phyloP scores from a whole-genome alignment of 2,329 filamentous ascomycete genomes.

The Shiraia bambusicola region DNA sequence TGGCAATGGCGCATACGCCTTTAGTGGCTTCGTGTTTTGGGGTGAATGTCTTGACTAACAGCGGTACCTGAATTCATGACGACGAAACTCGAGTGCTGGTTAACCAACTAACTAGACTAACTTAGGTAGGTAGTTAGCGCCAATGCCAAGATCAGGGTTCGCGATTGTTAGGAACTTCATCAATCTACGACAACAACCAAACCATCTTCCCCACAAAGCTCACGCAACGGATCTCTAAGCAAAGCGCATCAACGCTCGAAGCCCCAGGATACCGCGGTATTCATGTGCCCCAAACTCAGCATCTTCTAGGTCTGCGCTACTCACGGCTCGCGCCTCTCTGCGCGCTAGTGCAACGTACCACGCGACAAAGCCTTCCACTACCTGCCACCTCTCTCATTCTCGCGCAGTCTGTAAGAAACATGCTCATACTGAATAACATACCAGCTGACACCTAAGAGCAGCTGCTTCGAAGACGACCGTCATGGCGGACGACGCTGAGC shows the following conservation, averaged over 20 bases:
- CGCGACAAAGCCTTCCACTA: constrained; percentile 30
- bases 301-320: constrained; percentile 3
- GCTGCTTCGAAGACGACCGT: constrained; percentile 8
- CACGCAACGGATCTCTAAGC: constrained; percentile 12
- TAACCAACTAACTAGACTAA: too few species aligned
- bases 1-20: constrained; percentile 1
- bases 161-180: constrained; percentile 9
- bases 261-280: constrained; percentile 12
- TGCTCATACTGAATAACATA: constrained; percentile 6
- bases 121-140: too few species aligned
- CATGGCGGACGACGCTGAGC: constrained; percentile 57
- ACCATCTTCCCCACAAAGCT: constrained; percentile 2
- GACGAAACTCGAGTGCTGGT: constrained; percentile 1
- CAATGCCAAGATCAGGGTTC: constrained; percentile 8
- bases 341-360: constrained; percentile 14
- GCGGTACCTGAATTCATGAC: constrained; percentile 14
- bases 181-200: constrained; percentile 7
- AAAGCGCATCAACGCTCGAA: constrained; percentile 16
- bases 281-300: not conserved
- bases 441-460: constrained; percentile 14
- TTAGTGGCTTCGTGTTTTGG: constrained; percentile 1
- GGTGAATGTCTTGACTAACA: constrained; percentile 5
- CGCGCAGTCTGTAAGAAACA: constrained; percentile 15
- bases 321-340: constrained; percentile 8
- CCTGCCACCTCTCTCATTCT: constrained; percentile 11